Percentiles rank a stretch among this genome's conserved stretches.
phyloP scores from a whole-genome alignment of 371 early-diverging fungal species.

The Coemansia sp. region DNA sequence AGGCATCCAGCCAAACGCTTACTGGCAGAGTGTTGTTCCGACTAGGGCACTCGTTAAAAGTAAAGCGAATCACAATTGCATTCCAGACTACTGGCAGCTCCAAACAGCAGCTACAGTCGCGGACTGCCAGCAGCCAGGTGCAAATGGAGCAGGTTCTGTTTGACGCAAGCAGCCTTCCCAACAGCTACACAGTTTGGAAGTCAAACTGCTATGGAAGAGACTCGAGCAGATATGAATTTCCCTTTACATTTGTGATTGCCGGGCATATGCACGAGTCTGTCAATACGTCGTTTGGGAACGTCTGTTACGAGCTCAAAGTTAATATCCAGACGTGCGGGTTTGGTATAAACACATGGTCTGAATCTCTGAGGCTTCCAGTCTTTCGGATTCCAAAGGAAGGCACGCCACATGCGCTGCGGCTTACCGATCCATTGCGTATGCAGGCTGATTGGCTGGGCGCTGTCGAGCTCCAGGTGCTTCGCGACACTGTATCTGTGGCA shows the following conservation, averaged over 20 bases:
- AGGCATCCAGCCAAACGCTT: constrained; percentile 30
- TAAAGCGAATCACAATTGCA: constrained; percentile 13
- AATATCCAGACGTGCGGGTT: constrained; percentile 33
- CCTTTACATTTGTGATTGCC: constrained; percentile 36
- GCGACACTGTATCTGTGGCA: constrained; percentile 21
- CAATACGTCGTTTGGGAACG: constrained; percentile 28
- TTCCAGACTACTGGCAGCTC: constrained; percentile 13
- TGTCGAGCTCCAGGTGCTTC: constrained; percentile 31
- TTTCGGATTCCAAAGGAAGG: constrained; percentile 32
- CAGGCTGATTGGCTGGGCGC: constrained; percentile 46
- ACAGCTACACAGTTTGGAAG: constrained; percentile 22
- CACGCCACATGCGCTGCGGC: constrained; percentile 10
- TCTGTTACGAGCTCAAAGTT: constrained; percentile 39
- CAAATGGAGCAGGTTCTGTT: constrained; percentile 23
- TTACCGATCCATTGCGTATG: constrained; percentile 25
- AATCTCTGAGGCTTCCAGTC: constrained; percentile 30
- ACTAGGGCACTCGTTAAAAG: constrained; percentile 30
- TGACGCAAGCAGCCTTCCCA: constrained; percentile 4
- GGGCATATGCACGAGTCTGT: constrained; percentile 41
- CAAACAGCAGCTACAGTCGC: constrained; percentile 6
- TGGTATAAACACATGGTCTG: constrained; percentile 41
- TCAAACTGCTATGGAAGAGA: not conserved
- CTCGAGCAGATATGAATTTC: constrained; percentile 17
- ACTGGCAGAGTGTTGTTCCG: constrained; percentile 34
- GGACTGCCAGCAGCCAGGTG: not conserved